Evolutionary conservation across 106 monocot genomes (phyloP).

Genomic region (Dendrobium catenatum): DNA sequence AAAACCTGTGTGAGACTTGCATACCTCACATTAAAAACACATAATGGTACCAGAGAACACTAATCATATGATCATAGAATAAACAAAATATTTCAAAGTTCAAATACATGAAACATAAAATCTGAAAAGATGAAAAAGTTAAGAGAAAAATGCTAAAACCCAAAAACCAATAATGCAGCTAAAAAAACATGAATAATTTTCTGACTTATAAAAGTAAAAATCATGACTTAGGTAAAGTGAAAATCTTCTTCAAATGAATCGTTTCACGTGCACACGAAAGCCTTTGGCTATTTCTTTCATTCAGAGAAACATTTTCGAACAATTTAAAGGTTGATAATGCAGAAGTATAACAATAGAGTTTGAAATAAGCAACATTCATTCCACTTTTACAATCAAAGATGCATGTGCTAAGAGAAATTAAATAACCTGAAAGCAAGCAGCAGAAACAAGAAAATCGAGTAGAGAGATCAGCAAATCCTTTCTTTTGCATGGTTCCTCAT

Average conservation of each 20-base stretch:
- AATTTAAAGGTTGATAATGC: neutral
- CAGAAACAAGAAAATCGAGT: conserved; percentile 49
- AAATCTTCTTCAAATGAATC: neutral
- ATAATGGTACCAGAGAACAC: too few relatives aligned
- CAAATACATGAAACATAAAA: too few relatives aligned
- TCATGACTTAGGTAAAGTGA: neutral
- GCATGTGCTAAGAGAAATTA: neutral
- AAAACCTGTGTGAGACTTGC: too few relatives aligned
- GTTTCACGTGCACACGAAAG: neutral
- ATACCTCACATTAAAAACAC: too few relatives aligned
- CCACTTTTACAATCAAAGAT: neutral
- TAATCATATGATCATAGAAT: too few relatives aligned
- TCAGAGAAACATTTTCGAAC: neutral
- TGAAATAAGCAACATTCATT: neutral
- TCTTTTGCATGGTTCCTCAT: conserved; percentile 25
- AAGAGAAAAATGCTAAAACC: too few relatives aligned
- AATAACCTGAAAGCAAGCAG: conserved; percentile 63
- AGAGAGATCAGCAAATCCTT: conserved; percentile 27
- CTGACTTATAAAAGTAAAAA: neutral
- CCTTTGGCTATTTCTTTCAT: neutral
- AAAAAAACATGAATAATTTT: neutral
- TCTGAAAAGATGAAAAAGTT: too few relatives aligned
- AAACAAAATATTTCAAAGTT: too few relatives aligned
- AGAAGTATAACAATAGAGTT: neutral
- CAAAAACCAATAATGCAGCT: too few relatives aligned